Base-by-base conservation (phyloP, 2,329 filamentous ascomycete species). In the Talaromyces sp. region DNA sequence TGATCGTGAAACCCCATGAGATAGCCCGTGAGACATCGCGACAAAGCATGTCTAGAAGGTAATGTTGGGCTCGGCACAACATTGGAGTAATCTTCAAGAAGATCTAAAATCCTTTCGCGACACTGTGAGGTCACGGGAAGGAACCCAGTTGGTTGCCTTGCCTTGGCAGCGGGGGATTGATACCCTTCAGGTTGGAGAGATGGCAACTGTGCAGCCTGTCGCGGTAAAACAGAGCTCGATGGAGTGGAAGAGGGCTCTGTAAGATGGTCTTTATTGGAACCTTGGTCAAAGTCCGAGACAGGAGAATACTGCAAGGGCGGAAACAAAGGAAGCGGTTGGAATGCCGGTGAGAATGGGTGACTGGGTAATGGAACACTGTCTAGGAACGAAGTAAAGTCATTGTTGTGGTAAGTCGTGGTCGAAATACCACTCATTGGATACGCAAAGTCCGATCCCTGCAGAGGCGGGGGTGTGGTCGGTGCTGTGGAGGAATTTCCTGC, bases 361-460 rank as follows among this genome's bases (percentile, higher is more conserved):
- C 63, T 71, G 2, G 69, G 68, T 13, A 71, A 47, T 0, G 68
- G 66, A 10, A 71, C 67, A 44, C 66, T 70, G 29, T 71, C 69
- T 24, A 71, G 50, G 17, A 71, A 71, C 0, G 69, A 70, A 2
- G 69, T 70, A 17, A 71, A 71, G 39, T 71, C 68, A 41, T 69
- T 67, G 0, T 64, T 67, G n/a, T 67, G 65, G 16, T 69, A 67
- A 3, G 59, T 36, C 1, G 51, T 47, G 0, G 63, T 36, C 1
- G 57, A 19, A 9, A 61, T 49, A 6, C 51, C 54, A 37, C 59
- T 33, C 3, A 64, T 40, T 2, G 53, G 20, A 16, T 63, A 63
- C 6, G 58, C 61, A 54, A 67, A 69, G 6, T 63, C 65, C 2
- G 57, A 42, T 9, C 64, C 62, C 3, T 46, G 43, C 19, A 46